Evolutionary conservation across 2,329 filamentous ascomycete genomes (phyloP).

Genomic region (Annulohypoxylon truncatum): DNA sequence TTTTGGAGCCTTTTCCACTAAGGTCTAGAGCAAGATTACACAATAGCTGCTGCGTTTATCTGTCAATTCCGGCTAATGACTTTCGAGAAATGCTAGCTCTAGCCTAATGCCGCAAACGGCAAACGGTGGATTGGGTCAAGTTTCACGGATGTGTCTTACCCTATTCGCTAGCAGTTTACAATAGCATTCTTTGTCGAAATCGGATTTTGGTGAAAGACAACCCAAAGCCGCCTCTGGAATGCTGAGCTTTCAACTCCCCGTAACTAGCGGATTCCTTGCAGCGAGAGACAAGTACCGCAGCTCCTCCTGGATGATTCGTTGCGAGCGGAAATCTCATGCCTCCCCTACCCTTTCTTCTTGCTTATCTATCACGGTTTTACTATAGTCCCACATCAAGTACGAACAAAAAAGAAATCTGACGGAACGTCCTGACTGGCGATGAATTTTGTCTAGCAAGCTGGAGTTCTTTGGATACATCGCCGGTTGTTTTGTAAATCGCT

Average conservation of each 20-base stretch:
- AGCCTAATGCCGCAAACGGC: constrained; percentile 46
- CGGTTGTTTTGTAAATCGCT: constrained; percentile 3
- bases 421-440: constrained; percentile 24
- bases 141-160: constrained; percentile 42
- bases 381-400: constrained; percentile 3
- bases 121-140: constrained; percentile 5
- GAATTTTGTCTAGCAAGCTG: constrained; percentile 18
- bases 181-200: constrained; percentile 47
- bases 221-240: constrained; percentile 40
- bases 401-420: constrained; percentile 17
- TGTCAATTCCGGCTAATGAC: constrained; percentile 32
- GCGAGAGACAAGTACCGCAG: constrained; percentile 40
- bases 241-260: constrained; percentile 32
- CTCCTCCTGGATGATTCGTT: constrained; percentile 17
- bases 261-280: constrained; percentile 37
- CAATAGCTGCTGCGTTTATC: constrained; percentile 4
- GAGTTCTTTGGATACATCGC: constrained; percentile 12
- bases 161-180: constrained; percentile 12
- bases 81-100: constrained; percentile 15
- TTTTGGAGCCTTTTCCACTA: not conserved
- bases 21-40: not conserved
- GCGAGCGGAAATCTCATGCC: constrained; percentile 17
- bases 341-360: constrained; percentile 24
- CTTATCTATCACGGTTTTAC: constrained; percentile 17
- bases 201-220: constrained; percentile 37